Conservation (phyloP, 108 stramenopile genomes). For the Nannochloropsis gaditana region DNA sequence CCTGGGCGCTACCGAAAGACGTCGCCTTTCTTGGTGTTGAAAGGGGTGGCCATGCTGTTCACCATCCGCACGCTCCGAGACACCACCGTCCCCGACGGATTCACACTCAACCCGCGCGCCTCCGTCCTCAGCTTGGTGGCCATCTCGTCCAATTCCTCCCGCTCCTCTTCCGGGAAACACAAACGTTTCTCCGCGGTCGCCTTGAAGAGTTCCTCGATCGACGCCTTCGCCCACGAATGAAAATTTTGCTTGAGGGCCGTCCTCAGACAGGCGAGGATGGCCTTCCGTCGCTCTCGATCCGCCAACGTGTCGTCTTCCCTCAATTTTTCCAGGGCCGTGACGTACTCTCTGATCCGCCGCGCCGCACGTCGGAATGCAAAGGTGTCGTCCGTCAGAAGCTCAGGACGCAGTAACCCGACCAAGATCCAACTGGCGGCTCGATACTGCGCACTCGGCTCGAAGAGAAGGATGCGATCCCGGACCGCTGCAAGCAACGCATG, state of each 20-base stretch:
- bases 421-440: background rate
- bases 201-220: slow-evolving; percentile 13
- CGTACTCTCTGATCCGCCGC: slow-evolving; percentile 9
- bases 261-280: background rate
- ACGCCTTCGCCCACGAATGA: slow-evolving; percentile 3
- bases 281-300: background rate
- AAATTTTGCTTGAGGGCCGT: background rate
- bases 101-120: background rate
- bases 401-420: background rate
- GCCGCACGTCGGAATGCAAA: background rate
- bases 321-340: background rate
- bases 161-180: background rate
- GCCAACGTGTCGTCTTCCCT: background rate
- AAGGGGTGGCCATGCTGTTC: slow-evolving; percentile 17
- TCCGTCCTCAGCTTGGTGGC: background rate
- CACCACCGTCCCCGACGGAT: background rate
- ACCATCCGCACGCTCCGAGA: slow-evolving; percentile 11
- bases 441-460: background rate
- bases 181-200: background rate
- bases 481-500: background rate
- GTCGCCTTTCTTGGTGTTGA: background rate
- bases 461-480: background rate
- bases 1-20: background rate
- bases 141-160: slow-evolving; percentile 19
- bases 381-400: background rate